Evolutionary conservation across 805 yeast species (phyloP).

Genomic region (Komagataella phaffii): DNA sequence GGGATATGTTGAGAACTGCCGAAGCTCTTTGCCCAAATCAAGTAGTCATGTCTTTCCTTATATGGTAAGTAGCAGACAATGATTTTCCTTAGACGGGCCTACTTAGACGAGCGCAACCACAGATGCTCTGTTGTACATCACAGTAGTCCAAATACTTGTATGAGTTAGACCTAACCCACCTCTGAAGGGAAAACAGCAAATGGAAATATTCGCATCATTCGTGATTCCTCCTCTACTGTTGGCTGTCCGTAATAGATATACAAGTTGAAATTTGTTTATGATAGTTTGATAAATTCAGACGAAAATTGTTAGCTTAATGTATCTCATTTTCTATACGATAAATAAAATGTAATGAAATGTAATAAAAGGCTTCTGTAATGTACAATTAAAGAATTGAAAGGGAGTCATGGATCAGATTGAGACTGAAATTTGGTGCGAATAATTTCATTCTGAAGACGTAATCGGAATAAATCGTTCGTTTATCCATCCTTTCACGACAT

Average conservation of each 20-base stretch:
- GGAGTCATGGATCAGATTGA: not conserved
- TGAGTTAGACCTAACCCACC: not conserved
- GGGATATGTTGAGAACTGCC: not conserved
- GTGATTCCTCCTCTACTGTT: not conserved
- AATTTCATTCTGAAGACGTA: not conserved
- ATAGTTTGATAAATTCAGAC: not conserved
- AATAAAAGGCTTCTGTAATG: not conserved
- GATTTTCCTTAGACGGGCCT: not conserved
- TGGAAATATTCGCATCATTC: not conserved
- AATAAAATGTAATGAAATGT: not conserved
- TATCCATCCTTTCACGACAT: conserved; percentile 37
- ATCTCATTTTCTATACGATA: not conserved
- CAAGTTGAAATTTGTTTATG: not conserved
- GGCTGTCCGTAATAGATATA: not conserved
- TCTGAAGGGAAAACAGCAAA: not conserved
- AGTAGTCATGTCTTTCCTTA: not conserved
- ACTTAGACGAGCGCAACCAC: not conserved
- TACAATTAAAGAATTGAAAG: not conserved
- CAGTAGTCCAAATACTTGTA: not conserved
- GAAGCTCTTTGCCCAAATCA: not conserved
- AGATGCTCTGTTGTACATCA: not conserved
- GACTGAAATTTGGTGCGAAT: not conserved
- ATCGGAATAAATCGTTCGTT: conserved; percentile 27
- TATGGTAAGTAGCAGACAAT: not conserved
- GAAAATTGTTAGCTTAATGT: not conserved